Conservation (phyloP, 345 rosid genomes). For the Theobroma cacao region DNA sequence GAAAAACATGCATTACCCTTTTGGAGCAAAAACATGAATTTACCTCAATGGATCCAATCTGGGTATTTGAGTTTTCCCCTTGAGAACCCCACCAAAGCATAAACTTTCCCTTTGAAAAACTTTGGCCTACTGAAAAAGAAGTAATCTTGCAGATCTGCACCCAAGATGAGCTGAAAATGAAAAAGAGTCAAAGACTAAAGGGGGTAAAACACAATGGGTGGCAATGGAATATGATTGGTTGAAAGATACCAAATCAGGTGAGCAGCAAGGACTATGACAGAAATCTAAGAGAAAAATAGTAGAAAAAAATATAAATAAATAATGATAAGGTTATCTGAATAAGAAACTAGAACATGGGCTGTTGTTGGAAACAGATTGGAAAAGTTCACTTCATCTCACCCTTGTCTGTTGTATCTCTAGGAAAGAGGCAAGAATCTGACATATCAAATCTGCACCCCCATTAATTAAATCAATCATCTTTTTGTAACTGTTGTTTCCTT, state of each 20-base stretch:
- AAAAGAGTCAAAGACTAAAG: neutral
- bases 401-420: neutral
- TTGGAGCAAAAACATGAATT: conserved; percentile 21
- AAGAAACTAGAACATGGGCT: conserved; percentile 50
- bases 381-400: conserved; percentile 21
- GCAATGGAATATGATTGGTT: conserved; percentile 7
- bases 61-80: conserved; percentile 8
- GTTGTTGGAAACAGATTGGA: conserved; percentile 49
- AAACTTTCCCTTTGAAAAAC: conserved; percentile 13
- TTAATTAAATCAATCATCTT: neutral
- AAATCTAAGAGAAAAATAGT: conserved; percentile 5
- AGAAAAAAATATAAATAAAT: neutral
- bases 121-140: neutral
- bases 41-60: conserved; percentile 23
- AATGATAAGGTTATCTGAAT: conserved; percentile 36
- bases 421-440: conserved; percentile 25
- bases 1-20: conserved; percentile 20
- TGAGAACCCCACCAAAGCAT: neutral
- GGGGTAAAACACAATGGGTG: neutral
- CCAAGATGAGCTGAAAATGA: conserved; percentile 3
- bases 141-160: conserved; percentile 31
- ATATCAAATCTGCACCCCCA: conserved; percentile 11
- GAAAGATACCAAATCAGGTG: conserved; percentile 15
- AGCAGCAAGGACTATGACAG: conserved; percentile 12
- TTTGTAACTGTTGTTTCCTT: neutral